Conservation (phyloP, 371 early-diverging fungal genomes). For the Agmasoma carcini region DNA sequence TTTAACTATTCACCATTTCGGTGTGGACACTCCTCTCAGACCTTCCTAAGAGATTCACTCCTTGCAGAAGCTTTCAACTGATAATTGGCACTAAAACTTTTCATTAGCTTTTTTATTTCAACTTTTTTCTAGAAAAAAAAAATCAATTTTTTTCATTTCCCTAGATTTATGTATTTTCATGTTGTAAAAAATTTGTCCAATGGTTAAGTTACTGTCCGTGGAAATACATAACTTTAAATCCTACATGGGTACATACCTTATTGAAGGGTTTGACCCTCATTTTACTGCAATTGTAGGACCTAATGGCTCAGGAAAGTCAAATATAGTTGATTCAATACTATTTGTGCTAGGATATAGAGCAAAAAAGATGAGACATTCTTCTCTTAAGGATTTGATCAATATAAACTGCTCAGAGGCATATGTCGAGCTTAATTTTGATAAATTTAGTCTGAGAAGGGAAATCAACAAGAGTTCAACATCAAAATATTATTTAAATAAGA, state of each 20-base stretch:
- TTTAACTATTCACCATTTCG: constrained; percentile 25
- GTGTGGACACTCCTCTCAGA: constrained; percentile 26
- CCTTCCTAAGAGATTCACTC: constrained; percentile 35
- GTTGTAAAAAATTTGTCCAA: too few species aligned
- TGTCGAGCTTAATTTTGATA: constrained; percentile 82
- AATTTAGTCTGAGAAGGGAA: constrained; percentile 50
- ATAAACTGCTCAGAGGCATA: constrained; percentile 69
- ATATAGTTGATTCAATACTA: constrained; percentile 90
- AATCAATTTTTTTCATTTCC: too few species aligned
- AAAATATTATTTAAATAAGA: constrained; percentile 34
- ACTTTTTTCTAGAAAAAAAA: not conserved
- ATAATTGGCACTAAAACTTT: not conserved
- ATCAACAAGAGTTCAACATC: constrained; percentile 27
- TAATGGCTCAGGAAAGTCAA: constrained; percentile 97
- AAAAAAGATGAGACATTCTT: constrained; percentile 89
- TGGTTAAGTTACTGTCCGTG: constrained; percentile 21
- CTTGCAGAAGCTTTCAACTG: constrained; percentile 33
- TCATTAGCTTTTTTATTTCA: not conserved
- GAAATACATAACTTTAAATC: constrained; percentile 53
- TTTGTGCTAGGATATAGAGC: constrained; percentile 98
- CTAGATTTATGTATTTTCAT: too few species aligned
- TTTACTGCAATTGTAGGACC: constrained; percentile 73
- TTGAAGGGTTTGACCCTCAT: constrained; percentile 40
- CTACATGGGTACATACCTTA: constrained; percentile 50
- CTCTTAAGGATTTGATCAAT: constrained; percentile 83